Base-by-base conservation (phyloP, 1,284 basidiomycete species). In the Farysia itapuensis region DNA sequence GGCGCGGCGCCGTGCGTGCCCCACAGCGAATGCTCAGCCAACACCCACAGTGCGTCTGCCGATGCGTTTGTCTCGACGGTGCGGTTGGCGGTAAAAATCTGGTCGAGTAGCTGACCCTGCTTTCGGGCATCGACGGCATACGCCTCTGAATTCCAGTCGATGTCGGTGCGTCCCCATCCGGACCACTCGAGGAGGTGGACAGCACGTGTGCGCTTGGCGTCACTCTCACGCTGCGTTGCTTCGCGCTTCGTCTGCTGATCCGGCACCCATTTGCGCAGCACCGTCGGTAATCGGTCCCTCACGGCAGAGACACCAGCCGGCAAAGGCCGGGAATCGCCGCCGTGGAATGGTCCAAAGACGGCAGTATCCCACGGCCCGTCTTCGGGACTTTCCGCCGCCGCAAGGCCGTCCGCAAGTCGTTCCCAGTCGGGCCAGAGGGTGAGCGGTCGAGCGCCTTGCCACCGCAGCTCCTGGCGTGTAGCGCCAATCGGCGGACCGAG, bases 1-100 rank as follows among this genome's bases (percentile, higher is more conserved):
- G 72, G 70, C 26, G 21, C 32, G 8, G 59, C 49, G 14, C 65
- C 72, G 37, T 75, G 72, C 5, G 72, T 74, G 41, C 73, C 73
- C 70, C 69, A 74, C n/a, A 75, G 44, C 4, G 57, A 67, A 33
- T 74, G 60, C 31, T 72, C 67, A 8, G 59, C 73, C 0, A 75
- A 51, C 30, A 72, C 66, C 73, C 73, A 75, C 16, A 75, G 42
- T 0, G 73, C 73, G 35, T 74, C 72, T 5, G 66, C 41, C n/a
- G 53, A 21, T n/a, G 60, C 48, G 16, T 14, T 26, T 23, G 14
- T 19, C 28, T 5, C 12, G 18, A 2, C 18, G 8, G 15, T 8
- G 13, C 34, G 1, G 30, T 41, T 32, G 36, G 25, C 41, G 48
- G 5, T 43, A 31, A 26, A 44, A 43, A 32, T 57, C 47, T 13